phyloP scores from a whole-genome alignment of 495 filamentous ascomycete genomes.

The Cladorrhinum samala region DNA sequence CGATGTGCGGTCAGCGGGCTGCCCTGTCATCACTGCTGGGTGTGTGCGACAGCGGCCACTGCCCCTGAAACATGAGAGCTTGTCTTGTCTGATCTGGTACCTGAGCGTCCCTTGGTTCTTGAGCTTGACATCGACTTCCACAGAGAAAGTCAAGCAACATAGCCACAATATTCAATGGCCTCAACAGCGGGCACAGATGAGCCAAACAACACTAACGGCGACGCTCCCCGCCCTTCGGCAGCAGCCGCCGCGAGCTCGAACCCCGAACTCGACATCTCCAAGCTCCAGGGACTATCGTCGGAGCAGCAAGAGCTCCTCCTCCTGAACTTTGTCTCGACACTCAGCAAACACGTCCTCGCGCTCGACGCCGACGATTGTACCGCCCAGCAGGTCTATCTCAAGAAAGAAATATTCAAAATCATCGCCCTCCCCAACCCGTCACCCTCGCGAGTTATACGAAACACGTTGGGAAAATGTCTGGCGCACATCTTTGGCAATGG shows the following conservation, averaged over 20 bases:
- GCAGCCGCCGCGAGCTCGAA: slow-evolving; percentile 33
- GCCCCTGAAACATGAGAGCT: slow-evolving; percentile 1
- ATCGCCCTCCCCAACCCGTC: slow-evolving; percentile 78
- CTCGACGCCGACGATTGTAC: slow-evolving; percentile 74
- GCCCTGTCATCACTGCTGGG: neutral
- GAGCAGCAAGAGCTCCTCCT: slow-evolving; percentile 96
- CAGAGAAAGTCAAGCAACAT: neutral
- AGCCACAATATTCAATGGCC: slow-evolving; percentile 7
- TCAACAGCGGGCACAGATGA: slow-evolving; percentile 18
- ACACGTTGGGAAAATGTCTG: slow-evolving; percentile 78
- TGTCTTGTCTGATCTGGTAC: neutral
- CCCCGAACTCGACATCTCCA: slow-evolving; percentile 74
- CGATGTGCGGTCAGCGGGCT: neutral
- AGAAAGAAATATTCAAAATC: slow-evolving; percentile 85
- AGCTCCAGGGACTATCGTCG: slow-evolving; percentile 81
- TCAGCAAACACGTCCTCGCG: slow-evolving; percentile 71
- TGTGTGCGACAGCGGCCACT: slow-evolving; percentile 6
- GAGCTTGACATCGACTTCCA: no score
- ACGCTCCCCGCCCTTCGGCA: slow-evolving; percentile 18
- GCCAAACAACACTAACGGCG: slow-evolving; percentile 21
- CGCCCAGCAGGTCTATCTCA: slow-evolving; percentile 79
- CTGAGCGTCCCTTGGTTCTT: no score
- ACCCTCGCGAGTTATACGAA: slow-evolving; percentile 82
- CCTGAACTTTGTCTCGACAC: slow-evolving; percentile 76
- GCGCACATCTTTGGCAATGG: slow-evolving; percentile 79